phyloP scores from a whole-genome alignment of 305 asterid species.

The Solanum hybrid region DNA sequence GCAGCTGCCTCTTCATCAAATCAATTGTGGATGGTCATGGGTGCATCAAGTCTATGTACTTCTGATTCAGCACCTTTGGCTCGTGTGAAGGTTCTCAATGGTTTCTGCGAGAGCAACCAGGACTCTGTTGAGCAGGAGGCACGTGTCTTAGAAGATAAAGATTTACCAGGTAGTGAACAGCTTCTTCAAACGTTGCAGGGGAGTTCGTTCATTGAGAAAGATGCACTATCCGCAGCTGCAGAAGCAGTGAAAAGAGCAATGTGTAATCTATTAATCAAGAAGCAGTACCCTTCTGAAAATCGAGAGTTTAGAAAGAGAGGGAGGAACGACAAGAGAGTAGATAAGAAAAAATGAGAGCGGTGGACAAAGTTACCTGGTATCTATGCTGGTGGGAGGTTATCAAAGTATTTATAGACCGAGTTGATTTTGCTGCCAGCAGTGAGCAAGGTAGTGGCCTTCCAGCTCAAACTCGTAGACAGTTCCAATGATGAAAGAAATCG shows the following conservation, averaged over 20 bases:
- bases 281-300: conserved; percentile 66
- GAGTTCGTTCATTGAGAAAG: conserved; percentile 40
- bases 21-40: conserved; percentile 89
- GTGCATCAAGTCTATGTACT: conserved; percentile 39
- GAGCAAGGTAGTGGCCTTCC: not conserved
- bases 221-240: conserved; percentile 56
- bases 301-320: conserved; percentile 70
- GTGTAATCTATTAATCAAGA: conserved; percentile 81
- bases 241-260: conserved; percentile 73
- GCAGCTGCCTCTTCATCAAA: conserved; percentile 35
- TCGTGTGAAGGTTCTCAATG: conserved; percentile 53
- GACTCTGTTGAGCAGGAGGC: conserved; percentile 18
- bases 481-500: not conserved
- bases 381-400: not conserved
- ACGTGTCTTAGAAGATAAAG: conserved; percentile 41
- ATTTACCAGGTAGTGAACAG: conserved; percentile 53
- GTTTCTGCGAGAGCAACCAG: conserved; percentile 22
- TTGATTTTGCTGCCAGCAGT: not conserved
- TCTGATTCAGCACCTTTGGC: conserved; percentile 36
- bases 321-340: conserved; percentile 55
- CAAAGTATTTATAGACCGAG: not conserved
- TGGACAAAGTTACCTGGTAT: not conserved
- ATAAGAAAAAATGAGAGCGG: not conserved
- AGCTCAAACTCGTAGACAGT: not conserved
- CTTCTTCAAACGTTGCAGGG: conserved; percentile 64